Conservation (phyloP, 2,329 filamentous ascomycete genomes). For the Colletotrichum aenigma region DNA sequence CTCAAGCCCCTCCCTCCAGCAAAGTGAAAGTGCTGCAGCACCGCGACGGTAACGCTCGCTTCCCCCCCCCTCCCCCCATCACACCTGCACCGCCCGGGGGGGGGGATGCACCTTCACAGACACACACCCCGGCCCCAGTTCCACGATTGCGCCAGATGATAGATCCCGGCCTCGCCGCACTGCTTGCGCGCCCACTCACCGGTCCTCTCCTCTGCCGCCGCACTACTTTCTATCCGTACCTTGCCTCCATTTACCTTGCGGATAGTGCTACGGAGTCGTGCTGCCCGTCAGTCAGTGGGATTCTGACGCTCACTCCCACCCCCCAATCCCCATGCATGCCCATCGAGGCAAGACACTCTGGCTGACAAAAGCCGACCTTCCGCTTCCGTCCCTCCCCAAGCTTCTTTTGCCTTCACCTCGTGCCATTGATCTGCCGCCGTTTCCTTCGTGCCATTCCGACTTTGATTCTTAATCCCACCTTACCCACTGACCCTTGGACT, state of each 20-base stretch:
- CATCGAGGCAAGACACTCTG: background rate
- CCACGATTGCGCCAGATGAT: slow-evolving; percentile 18
- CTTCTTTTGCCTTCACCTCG: background rate
- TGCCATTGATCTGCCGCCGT: slow-evolving; percentile 8
- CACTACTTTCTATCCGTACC: background rate
- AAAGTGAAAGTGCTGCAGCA: background rate
- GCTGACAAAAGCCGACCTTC: slow-evolving; percentile 21
- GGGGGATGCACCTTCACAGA: background rate
- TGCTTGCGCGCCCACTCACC: background rate
- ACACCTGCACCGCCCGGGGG: background rate
- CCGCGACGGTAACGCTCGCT: background rate
- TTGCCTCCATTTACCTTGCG: background rate
- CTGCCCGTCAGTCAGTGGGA: background rate
- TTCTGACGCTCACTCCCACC: background rate
- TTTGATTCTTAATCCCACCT: slow-evolving; percentile 1
- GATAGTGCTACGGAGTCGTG: background rate
- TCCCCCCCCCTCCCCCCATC: background rate
- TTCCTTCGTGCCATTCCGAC: background rate
- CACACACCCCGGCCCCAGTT: background rate
- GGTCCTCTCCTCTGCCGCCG: background rate
- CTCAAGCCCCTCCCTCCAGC: background rate
- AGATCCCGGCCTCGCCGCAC: slow-evolving; percentile 1
- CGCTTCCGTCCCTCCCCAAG: slow-evolving; percentile 4
- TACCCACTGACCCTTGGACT: background rate
- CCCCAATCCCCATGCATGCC: background rate